Conservation (phyloP, 2,329 filamentous ascomycete species). For the Fusarium torreyae region DNA sequence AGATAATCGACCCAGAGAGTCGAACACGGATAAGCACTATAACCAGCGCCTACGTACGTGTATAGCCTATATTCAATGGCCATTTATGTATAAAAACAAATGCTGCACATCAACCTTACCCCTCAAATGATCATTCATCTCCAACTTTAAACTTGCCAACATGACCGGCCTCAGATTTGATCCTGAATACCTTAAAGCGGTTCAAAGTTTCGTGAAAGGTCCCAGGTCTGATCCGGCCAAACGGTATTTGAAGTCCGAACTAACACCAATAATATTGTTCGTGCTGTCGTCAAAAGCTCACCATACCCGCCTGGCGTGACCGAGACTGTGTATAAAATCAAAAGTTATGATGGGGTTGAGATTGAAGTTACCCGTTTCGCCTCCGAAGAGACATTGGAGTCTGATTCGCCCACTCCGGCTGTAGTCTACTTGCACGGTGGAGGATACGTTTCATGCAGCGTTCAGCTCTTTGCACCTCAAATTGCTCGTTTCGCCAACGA, state of each 20-base stretch:
- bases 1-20: not conserved
- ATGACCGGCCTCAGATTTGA: constrained; percentile 28
- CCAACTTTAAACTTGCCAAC: too few relatives aligned
- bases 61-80: too few relatives aligned
- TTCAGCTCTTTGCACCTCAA: constrained; percentile 20
- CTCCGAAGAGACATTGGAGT: constrained; percentile 8
- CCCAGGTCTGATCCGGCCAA: not conserved
- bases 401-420: not conserved
- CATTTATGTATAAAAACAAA: too few relatives aligned
- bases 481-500: constrained; percentile 26
- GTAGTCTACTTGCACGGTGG: constrained; percentile 33
- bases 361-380: constrained; percentile 27
- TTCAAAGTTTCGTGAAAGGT: not conserved
- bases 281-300: not conserved
- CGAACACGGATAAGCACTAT: too few relatives aligned
- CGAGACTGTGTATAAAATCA: constrained; percentile 17
- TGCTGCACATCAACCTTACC: too few relatives aligned
- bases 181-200: constrained; percentile 8
- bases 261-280: constrained; percentile 6
- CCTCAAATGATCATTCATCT: too few relatives aligned
- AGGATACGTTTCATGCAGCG: constrained; percentile 17
- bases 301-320: constrained; percentile 1
- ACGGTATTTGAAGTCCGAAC: not conserved
- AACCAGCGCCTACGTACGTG: too few relatives aligned
- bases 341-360: constrained; percentile 14